phyloP scores from a whole-genome alignment of 495 filamentous ascomycete genomes.

The Penicillium atrosanguineum region DNA sequence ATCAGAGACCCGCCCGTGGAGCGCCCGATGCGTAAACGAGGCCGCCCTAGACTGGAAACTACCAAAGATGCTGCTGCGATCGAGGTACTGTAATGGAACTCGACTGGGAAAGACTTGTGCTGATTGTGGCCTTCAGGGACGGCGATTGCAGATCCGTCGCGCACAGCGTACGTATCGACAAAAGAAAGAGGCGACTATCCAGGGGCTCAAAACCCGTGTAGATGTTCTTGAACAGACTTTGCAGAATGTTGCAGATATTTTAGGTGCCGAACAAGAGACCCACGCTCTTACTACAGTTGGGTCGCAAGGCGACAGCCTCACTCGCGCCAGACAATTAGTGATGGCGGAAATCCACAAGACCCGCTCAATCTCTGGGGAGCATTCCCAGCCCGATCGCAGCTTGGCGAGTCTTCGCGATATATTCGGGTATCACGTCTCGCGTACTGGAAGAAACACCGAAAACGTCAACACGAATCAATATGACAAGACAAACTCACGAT shows the following conservation, averaged over 20 bases:
- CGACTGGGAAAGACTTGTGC: not conserved
- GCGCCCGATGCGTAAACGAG: conserved; percentile 25
- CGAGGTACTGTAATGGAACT: conserved; percentile 13
- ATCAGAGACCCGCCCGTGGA: conserved; percentile 5
- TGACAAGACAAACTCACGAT: not conserved
- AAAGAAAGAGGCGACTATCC: conserved; percentile 80
- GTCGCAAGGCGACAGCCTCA: not conserved
- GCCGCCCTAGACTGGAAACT: conserved; percentile 23
- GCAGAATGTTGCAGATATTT: conserved; percentile 67
- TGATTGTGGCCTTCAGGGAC: conserved; percentile 29
- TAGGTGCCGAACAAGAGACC: conserved; percentile 24
- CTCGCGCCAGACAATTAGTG: conserved; percentile 15
- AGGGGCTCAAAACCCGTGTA: conserved; percentile 66
- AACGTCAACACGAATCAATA: not conserved
- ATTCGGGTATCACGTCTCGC: conserved; percentile 23
- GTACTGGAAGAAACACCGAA: not conserved
- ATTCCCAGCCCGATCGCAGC: not conserved
- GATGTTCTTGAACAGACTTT: conserved; percentile 63
- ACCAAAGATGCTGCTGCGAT: conserved; percentile 25
- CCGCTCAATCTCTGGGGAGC: not conserved
- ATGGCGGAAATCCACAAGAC: conserved; percentile 18
- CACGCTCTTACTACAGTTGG: not conserved
- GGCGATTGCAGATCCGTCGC: conserved; percentile 81
- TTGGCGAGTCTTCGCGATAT: not conserved
- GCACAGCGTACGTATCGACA: conserved; percentile 83